These are phyloP conservation scores for Globisporangium cederbergense DNA, from an alignment of 352 stramenopile genomes.

Conservation along the genomic window DNA sequence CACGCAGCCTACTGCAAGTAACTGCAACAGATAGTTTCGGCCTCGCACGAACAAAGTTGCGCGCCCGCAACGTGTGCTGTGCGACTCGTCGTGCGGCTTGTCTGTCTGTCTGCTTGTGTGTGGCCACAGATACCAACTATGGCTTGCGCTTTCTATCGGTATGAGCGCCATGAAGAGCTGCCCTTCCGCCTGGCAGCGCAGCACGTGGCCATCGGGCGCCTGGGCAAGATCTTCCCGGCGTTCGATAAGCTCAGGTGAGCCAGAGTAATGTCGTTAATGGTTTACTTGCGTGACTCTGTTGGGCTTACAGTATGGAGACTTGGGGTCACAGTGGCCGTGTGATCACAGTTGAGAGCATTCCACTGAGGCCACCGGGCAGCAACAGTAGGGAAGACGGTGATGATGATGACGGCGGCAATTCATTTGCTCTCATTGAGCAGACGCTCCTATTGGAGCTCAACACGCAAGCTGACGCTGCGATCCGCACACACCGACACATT, in stretches of 20 bases:
- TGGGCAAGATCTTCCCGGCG: conserved; percentile 37
- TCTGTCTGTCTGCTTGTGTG: too few relatives aligned
- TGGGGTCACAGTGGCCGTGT: conserved; percentile 8
- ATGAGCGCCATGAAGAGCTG: neutral
- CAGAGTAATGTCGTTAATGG: neutral
- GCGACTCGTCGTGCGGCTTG: too few relatives aligned
- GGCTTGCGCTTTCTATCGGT: neutral
- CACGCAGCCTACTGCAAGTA: too few relatives aligned
- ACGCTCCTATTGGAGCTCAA: conserved; percentile 3
- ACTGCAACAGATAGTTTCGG: too few relatives aligned
- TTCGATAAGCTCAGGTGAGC: conserved; percentile 29
- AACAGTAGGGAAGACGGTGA: neutral
- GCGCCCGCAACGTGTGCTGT: too few relatives aligned
- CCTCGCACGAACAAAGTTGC: too few relatives aligned
- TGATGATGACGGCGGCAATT: neutral
- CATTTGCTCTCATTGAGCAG: neutral
- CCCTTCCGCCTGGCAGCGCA: conserved; percentile 25
- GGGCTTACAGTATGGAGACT: too few relatives aligned
- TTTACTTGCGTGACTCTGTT: neutral
- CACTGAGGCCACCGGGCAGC: neutral
- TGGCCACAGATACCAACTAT: neutral
- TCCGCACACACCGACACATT: conserved; percentile 1
- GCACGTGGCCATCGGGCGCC: conserved; percentile 27
- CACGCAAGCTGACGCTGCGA: neutral
- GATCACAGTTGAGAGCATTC: conserved; percentile 14